Percentiles rank a stretch among this genome's conserved stretches.
These are phyloP conservation scores for Alternaria hordeiaustralica DNA, from an alignment of 2,329 filamentous ascomycete species.

Conservation along the genomic window DNA sequence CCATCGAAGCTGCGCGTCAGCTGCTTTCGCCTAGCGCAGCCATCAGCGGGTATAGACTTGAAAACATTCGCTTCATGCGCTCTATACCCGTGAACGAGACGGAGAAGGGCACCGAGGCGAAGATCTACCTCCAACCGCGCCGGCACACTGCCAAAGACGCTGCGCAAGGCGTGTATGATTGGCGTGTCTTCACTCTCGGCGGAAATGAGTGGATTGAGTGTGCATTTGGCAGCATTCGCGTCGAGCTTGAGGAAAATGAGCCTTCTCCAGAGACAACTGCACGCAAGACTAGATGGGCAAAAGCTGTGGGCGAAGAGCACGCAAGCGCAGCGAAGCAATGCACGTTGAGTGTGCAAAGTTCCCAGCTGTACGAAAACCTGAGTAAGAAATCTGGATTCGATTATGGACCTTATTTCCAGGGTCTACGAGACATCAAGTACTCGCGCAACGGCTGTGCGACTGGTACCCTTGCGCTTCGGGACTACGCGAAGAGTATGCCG, in stretches of 20 bases:
- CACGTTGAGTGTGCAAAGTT: constrained; percentile 8
- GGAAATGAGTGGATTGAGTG: constrained; percentile 12
- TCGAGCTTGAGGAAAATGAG: constrained; percentile 8
- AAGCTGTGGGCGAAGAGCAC: constrained; percentile 6
- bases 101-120: constrained; percentile 9
- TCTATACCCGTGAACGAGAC: constrained; percentile 13
- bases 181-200: constrained; percentile 8
- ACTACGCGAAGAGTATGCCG: constrained; percentile 9
- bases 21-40: not conserved
- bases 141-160: constrained; percentile 12
- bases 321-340: not conserved
- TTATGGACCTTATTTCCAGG: constrained; percentile 19
- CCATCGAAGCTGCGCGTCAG: constrained; percentile 40
- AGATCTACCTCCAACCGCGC: constrained; percentile 10
- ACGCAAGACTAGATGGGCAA: constrained; percentile 3
- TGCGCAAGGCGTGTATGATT: constrained; percentile 9
- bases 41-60: constrained; percentile 13
- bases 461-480: constrained; percentile 4
- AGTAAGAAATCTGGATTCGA: constrained; percentile 5
- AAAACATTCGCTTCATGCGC: constrained; percentile 11
- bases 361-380: constrained; percentile 14
- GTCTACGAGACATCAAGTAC: constrained; percentile 12
- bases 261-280: not conserved
- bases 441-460: constrained; percentile 4
- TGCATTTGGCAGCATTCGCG: constrained; percentile 10